phyloP scores from a whole-genome alignment of 2,329 filamentous ascomycete genomes.

The Diplodia scrobiculata region DNA sequence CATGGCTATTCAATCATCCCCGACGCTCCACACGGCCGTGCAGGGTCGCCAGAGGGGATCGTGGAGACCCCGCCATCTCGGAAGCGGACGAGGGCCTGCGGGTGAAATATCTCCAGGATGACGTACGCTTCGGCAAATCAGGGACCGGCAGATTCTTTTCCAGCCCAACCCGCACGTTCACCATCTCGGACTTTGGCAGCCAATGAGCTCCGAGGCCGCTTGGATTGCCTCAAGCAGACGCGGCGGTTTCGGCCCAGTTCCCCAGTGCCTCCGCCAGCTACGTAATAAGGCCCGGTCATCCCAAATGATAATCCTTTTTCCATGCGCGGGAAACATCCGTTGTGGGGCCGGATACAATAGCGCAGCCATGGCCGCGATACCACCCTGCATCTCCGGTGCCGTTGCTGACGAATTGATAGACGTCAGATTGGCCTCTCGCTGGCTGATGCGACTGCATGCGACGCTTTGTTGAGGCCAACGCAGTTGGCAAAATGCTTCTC shows the following conservation, averaged over 20 bases:
- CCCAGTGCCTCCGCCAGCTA: background rate
- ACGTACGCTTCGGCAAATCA: slow-evolving; percentile 19
- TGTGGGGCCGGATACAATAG: background rate
- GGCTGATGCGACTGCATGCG: background rate
- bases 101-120: slow-evolving; percentile 20
- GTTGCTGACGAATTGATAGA: slow-evolving; percentile 19
- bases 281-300: slow-evolving; percentile 1
- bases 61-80: slow-evolving; percentile 11
- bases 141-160: slow-evolving; percentile 17
- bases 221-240: background rate
- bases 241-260: background rate
- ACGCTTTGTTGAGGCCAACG: slow-evolving; percentile 6
- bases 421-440: background rate
- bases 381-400: background rate
- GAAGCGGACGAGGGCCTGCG: background rate
- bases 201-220: background rate
- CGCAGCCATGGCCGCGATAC: background rate
- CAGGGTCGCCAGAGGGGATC: background rate
- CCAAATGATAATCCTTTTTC: slow-evolving; percentile 23
- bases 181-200: background rate
- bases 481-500: slow-evolving; percentile 24
- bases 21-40: background rate
- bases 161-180: background rate
- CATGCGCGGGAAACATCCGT: slow-evolving; percentile 11
- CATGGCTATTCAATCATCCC: slow-evolving; percentile 9